Evolutionary conservation across 2,329 filamentous ascomycete species (phyloP).

Genomic region (Ceratocystis lukuohia): DNA sequence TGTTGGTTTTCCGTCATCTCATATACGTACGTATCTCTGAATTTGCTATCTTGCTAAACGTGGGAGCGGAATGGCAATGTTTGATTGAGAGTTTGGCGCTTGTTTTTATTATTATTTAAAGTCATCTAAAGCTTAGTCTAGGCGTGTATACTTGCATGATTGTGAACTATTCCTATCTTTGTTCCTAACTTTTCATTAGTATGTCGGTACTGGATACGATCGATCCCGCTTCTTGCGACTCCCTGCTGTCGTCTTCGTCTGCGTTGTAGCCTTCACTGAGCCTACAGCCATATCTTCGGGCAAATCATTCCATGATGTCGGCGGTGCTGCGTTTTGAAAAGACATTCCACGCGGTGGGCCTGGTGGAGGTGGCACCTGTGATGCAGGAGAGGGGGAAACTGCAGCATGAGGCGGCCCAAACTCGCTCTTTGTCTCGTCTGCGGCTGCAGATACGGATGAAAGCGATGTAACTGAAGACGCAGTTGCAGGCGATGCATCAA

Average conservation of each 20-base stretch:
- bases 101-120: too few relatives aligned
- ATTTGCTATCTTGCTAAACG: neutral
- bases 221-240: conserved; percentile 45
- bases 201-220: conserved; percentile 49
- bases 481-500: conserved; percentile 21
- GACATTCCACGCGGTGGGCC: conserved; percentile 30
- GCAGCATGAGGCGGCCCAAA: too few relatives aligned
- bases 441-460: conserved; percentile 15
- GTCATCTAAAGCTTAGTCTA: too few relatives aligned
- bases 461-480: conserved; percentile 27
- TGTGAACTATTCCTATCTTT: neutral
- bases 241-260: conserved; percentile 33
- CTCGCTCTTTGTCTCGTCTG: neutral
- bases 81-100: too few relatives aligned
- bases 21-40: conserved; percentile 23
- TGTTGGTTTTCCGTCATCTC: conserved; percentile 23
- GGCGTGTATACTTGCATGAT: neutral
- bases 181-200: conserved; percentile 24
- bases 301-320: conserved; percentile 53
- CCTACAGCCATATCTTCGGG: conserved; percentile 43
- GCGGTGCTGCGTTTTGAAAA: conserved; percentile 45
- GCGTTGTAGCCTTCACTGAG: conserved; percentile 26
- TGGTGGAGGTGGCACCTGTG: conserved; percentile 3
- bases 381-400: neutral
- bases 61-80: too few relatives aligned